A percentile compares a stretch with the other conserved stretches of the same genome.
Conservation (phyloP, 2,329 filamentous ascomycete genomes). For the Ascochyta viciae-villosae region DNA sequence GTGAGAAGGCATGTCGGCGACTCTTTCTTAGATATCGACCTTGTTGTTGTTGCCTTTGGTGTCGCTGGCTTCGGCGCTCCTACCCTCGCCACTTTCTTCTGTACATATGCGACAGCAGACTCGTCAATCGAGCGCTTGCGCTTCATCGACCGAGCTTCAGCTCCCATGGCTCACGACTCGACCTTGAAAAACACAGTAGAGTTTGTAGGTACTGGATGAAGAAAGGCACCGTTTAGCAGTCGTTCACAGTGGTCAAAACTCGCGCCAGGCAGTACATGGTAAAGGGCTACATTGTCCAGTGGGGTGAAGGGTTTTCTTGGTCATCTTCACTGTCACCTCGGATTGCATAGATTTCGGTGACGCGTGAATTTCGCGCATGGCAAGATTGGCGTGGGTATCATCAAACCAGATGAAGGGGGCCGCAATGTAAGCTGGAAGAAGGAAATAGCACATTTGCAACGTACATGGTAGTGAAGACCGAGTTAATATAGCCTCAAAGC, state of each 20-base stretch:
- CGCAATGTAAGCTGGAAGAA: neutral
- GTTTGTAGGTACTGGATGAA: neutral
- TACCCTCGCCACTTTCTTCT: slow-evolving; percentile 14
- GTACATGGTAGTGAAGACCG: slow-evolving; percentile 19
- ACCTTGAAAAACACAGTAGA: neutral
- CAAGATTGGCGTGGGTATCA: neutral
- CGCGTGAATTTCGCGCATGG: neutral
- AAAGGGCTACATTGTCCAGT: neutral
- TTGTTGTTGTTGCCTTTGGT: neutral
- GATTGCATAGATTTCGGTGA: neutral
- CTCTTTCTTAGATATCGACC: neutral
- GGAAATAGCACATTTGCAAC: slow-evolving; percentile 14
- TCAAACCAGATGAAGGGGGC: neutral
- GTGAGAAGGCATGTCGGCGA: slow-evolving; percentile 25
- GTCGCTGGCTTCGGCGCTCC: neutral
- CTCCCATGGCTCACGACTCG: neutral
- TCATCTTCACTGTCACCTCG: neutral
- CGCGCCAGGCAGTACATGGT: neutral
- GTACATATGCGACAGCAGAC: neutral
- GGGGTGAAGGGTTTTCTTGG: neutral
- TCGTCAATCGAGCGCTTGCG: slow-evolving; percentile 28
- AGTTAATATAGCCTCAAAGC: slow-evolving; percentile 17
- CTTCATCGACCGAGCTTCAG: slow-evolving; percentile 21
- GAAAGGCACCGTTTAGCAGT: slow-evolving; percentile 5
- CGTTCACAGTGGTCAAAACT: neutral